Evolutionary conservation across 805 yeast genomes (phyloP).

Genomic region (Yarrowia sp.): DNA sequence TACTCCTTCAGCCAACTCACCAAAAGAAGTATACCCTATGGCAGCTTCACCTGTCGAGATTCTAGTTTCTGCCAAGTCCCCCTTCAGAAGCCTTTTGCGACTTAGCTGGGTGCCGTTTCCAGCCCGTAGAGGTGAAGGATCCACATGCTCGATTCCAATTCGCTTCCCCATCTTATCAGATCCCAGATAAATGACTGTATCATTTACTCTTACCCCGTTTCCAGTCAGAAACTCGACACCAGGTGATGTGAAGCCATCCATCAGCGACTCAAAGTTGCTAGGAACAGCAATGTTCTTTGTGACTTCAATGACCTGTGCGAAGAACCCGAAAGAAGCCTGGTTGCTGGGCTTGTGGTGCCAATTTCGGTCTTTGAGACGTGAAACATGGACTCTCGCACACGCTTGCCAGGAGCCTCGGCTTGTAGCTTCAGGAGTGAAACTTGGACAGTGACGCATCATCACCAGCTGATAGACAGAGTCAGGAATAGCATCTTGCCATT

Average conservation of each 20-base stretch:
- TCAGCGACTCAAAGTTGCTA: neutral
- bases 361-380: neutral
- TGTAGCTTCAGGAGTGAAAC: neutral
- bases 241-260: neutral
- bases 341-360: neutral
- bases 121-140: no score
- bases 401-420: neutral
- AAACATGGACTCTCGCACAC: neutral
- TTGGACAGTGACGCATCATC: constrained; percentile 9
- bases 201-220: neutral
- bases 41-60: no score
- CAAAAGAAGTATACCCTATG: no score
- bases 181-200: neutral
- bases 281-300: neutral
- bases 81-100: no score
- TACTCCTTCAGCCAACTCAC: no score
- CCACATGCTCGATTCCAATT: neutral
- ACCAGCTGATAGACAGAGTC: neutral
- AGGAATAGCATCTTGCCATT: constrained; percentile 1
- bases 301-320: neutral
- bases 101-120: no score
- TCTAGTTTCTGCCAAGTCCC: no score
- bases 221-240: neutral
- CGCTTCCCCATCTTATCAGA: neutral
- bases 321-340: neutral